phyloP scores from a whole-genome alignment of 768 basidiomycete species.

The Candolleomyces efflorescens region DNA sequence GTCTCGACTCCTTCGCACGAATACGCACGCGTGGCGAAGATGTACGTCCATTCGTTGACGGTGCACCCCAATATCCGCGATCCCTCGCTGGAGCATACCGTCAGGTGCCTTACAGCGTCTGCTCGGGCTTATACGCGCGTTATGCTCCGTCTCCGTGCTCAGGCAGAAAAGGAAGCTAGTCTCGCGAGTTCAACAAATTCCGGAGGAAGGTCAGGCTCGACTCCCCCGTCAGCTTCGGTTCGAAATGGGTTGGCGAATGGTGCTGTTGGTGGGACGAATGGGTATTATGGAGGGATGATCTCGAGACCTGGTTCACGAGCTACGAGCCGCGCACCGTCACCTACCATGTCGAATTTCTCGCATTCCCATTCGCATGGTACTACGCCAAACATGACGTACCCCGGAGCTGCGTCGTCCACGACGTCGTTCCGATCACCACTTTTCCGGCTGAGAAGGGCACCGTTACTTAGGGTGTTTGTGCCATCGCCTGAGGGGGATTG shows the following conservation, averaged over 20 bases:
- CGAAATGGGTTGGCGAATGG: conserved; percentile 8
- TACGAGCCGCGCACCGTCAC: conserved; percentile 68
- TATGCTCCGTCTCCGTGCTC: conserved; percentile 69
- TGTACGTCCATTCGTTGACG: conserved; percentile 49
- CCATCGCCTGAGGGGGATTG: conserved; percentile 85
- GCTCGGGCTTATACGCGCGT: conserved; percentile 79
- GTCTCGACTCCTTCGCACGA: conserved; percentile 73
- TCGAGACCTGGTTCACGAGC: conserved; percentile 30
- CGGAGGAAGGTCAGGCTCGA: conserved; percentile 9
- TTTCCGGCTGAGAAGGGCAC: conserved; percentile 67
- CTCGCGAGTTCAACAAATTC: conserved; percentile 17
- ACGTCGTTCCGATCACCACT: conserved; percentile 63
- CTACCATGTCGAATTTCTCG: conserved; percentile 46
- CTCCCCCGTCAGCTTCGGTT: conserved; percentile 13
- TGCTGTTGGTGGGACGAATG: conserved; percentile 3
- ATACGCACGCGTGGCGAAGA: conserved; percentile 56
- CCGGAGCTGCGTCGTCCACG: conserved; percentile 18
- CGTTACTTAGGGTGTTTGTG: conserved; percentile 76
- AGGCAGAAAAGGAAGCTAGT: conserved; percentile 60
- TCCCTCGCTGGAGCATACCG: conserved; percentile 35
- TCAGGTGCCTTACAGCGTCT: conserved; percentile 52
- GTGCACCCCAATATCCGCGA: conserved; percentile 40
- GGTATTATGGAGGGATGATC: not conserved
- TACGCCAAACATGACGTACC: conserved; percentile 9
- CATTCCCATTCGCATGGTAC: conserved; percentile 37